Evolutionary conservation across 192 early-diverging fungal genomes (phyloP).

Genomic region (Backusella australiensis): DNA sequence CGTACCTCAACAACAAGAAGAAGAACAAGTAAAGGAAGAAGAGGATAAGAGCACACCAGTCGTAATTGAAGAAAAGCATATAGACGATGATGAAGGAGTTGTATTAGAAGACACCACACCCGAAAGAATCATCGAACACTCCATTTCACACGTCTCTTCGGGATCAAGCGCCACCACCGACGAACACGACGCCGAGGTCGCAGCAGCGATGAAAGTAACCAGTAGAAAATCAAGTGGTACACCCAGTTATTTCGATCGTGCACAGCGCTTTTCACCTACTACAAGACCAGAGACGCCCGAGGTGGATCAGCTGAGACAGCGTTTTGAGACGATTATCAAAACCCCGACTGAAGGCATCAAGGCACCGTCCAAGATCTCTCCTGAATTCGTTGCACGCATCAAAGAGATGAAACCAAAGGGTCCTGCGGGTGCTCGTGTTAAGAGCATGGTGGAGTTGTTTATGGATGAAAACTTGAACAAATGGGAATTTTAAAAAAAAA

Average conservation of each 20-base stretch:
- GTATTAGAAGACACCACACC: not conserved
- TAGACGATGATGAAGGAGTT: not conserved
- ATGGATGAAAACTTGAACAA: slow-evolving; percentile 31
- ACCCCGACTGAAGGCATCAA: not conserved
- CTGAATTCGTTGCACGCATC: slow-evolving; percentile 15
- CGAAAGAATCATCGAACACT: not conserved
- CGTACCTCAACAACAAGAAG: not conserved
- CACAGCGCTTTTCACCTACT: not conserved
- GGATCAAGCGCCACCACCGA: slow-evolving; percentile 1
- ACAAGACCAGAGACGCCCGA: slow-evolving; percentile 25
- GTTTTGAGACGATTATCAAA: slow-evolving; percentile 1
- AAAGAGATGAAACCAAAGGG: slow-evolving; percentile 23
- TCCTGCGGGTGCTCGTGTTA: slow-evolving; percentile 20
- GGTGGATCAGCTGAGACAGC: slow-evolving; percentile 24
- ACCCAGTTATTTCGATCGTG: not conserved
- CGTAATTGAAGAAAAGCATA: not conserved
- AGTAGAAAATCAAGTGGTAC: not conserved
- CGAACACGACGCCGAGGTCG: slow-evolving; percentile 26
- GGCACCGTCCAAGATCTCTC: not conserved
- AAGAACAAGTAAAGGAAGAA: not conserved
- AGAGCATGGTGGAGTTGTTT: slow-evolving; percentile 25
- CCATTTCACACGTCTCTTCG: slow-evolving; percentile 1
- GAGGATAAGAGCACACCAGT: not conserved
- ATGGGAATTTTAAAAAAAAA: slow-evolving; percentile 22
- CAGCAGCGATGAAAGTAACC: not conserved